Evolutionary conservation across 2,329 filamentous ascomycete genomes (phyloP).

Genomic region (Drechmeria coniospora): DNA sequence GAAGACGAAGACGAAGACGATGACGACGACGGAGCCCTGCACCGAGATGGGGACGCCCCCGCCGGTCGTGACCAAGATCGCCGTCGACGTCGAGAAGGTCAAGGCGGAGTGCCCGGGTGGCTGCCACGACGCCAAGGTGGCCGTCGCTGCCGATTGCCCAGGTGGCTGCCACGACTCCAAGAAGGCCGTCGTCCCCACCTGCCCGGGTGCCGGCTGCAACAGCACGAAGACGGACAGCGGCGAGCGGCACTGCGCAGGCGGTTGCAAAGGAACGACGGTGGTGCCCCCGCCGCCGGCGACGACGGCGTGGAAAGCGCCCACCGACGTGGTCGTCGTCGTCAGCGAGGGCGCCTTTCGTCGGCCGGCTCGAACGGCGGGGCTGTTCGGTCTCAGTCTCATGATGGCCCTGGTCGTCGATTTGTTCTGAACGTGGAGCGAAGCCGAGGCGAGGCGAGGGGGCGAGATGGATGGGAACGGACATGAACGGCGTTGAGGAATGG

Average conservation of each 20-base stretch:
- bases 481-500: no score
- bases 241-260: no score
- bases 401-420: constrained; percentile 1
- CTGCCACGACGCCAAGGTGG: background rate
- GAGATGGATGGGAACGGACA: no score
- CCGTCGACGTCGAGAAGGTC: background rate
- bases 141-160: background rate
- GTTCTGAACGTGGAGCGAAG: no score
- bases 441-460: no score
- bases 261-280: no score
- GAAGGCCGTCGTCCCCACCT: no score
- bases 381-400: constrained; percentile 4
- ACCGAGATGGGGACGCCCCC: background rate
- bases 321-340: constrained; percentile 2
- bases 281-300: no score
- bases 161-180: background rate
- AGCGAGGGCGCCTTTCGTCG: constrained; percentile 3
- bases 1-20: background rate
- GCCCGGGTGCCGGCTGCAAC: no score
- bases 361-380: background rate
- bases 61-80: background rate
- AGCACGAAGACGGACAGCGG: no score
- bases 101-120: background rate
- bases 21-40: background rate
- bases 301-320: no score